A percentile compares a stretch with the other conserved stretches of the same genome.
phyloP scores from a whole-genome alignment of 805 yeast genomes.

The Nakazawaea peltata region DNA sequence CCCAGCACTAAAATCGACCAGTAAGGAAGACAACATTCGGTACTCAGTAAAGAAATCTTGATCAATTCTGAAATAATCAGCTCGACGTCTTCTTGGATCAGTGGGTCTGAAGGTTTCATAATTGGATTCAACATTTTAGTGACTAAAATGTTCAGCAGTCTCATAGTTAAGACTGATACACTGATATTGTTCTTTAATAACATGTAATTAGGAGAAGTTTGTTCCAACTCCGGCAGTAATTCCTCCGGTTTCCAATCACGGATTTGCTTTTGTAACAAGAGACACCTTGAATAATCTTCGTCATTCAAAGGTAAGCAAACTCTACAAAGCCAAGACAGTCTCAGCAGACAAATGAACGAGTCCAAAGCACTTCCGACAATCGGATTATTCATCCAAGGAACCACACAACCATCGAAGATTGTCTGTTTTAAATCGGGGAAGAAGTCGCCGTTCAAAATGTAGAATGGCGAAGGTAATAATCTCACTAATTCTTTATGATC shows the following conservation, averaged over 20 bases:
- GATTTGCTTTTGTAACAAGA: not conserved
- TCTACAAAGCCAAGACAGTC: slow-evolving; percentile 24
- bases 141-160: slow-evolving; percentile 6
- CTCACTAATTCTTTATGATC: slow-evolving; percentile 16
- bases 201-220: slow-evolving; percentile 3
- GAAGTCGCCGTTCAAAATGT: slow-evolving; percentile 15
- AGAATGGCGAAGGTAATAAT: slow-evolving; percentile 33
- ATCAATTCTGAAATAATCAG: slow-evolving; percentile 3
- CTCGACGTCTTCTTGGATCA: slow-evolving; percentile 10
- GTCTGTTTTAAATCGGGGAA: slow-evolving; percentile 7
- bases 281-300: slow-evolving; percentile 1
- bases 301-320: slow-evolving; percentile 12
- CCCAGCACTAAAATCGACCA: slow-evolving; percentile 9
- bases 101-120: not conserved
- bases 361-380: slow-evolving; percentile 29
- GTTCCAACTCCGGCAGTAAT: slow-evolving; percentile 1
- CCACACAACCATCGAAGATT: slow-evolving; percentile 16
- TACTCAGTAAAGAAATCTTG: slow-evolving; percentile 1
- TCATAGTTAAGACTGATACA: slow-evolving; percentile 5
- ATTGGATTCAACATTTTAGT: slow-evolving; percentile 7
- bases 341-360: slow-evolving; percentile 26
- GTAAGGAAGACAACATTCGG: slow-evolving; percentile 8
- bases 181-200: slow-evolving; percentile 7
- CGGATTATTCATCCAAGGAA: slow-evolving; percentile 37
- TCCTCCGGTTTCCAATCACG: not conserved